These are phyloP conservation scores for Albifimbria verrucaria DNA, from an alignment of 2,329 filamentous ascomycete genomes.

Conservation along the genomic window DNA sequence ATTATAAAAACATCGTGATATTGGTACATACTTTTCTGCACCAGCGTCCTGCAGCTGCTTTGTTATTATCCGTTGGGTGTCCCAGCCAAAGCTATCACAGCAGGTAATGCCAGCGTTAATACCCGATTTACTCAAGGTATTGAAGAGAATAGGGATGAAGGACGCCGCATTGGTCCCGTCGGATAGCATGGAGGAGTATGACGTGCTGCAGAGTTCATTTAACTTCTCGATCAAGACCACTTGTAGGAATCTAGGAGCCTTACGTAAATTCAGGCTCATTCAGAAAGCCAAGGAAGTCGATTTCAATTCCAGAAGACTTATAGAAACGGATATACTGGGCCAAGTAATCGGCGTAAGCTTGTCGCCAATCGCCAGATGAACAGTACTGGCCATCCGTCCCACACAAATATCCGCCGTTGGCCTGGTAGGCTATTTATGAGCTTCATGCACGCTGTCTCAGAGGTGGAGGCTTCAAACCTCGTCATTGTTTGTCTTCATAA, in stretches of 20 bases:
- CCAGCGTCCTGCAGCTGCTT: not conserved
- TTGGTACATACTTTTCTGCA: not conserved
- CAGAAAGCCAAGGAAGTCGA: constrained; percentile 11
- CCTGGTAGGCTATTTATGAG: not conserved
- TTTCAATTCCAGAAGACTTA: constrained; percentile 6
- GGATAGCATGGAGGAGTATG: constrained; percentile 5
- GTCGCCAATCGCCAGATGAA: constrained; percentile 40
- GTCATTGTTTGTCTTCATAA: constrained; percentile 45
- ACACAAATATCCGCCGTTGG: constrained; percentile 41
- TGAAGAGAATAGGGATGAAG: constrained; percentile 10
- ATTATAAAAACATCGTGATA: not conserved
- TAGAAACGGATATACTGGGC: constrained; percentile 43
- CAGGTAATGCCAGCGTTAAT: constrained; percentile 1
- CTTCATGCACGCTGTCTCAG: not conserved
- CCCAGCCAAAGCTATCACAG: not conserved
- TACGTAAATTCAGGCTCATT: constrained; percentile 13
- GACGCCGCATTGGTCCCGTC: constrained; percentile 6
- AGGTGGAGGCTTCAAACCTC: not conserved
- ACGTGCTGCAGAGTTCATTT: constrained; percentile 1
- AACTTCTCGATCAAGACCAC: not conserved
- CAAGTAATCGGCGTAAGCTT: constrained; percentile 46
- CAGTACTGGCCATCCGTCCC: constrained; percentile 38
- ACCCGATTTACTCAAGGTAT: constrained; percentile 2
- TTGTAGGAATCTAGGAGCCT: too few relatives aligned
- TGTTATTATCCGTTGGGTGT: not conserved